Evolutionary conservation across 2,329 filamentous ascomycete genomes (phyloP), one percentile per base, ranked within the genome.

Genomic region (Colletotrichum cereale): DNA sequence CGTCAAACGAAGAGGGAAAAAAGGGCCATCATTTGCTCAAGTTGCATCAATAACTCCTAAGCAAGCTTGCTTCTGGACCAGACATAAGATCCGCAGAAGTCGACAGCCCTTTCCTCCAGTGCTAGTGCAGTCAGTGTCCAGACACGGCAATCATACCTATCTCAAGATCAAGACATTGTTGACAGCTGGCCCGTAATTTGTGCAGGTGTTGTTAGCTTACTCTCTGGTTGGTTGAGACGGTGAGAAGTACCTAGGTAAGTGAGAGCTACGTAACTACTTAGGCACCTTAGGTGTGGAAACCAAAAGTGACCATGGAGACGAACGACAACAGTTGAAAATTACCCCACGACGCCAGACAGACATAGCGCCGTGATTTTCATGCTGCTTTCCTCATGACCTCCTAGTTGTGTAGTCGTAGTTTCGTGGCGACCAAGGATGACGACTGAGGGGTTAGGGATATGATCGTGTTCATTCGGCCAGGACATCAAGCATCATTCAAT

Each of bases 151-250:
- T 11, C 24, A 24, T 42, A n/a, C 7, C 3, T 29, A 31, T 24
- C 26, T 31, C 38, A 60, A 44, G 38, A 21, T 58, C 21, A 14
- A 38, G 18, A 44, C 38, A 31, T n/a, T 18, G 36, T 31, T 62
- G n/a, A 14, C 40, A 36, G 52, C 24, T 60, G 10, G 44, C 66
- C 60, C 36, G 53, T 69, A 40, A 50, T 66, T 42, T n/a, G 26
- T 58, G 38, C 62, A 73, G 67, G 70, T 73, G 58, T 21, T 57
- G 24, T 34, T 50, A 34, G 48, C 44, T 34, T 36, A 42, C 21
- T 29, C 38, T 58, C 47, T 73, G 70, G 67, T 73, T 73, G 67
- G 71, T 47, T 57, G 21, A 38, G 36, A 48, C 21, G 2, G n/a
- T 50, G 48, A 52, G 44, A n/a, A 26, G n/a, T 40, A 24, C 14